Evolutionary conservation across 352 stramenopile genomes (phyloP), one percentile per base, ranked within the genome.

Genomic region (Phytophthora colocasiae): DNA sequence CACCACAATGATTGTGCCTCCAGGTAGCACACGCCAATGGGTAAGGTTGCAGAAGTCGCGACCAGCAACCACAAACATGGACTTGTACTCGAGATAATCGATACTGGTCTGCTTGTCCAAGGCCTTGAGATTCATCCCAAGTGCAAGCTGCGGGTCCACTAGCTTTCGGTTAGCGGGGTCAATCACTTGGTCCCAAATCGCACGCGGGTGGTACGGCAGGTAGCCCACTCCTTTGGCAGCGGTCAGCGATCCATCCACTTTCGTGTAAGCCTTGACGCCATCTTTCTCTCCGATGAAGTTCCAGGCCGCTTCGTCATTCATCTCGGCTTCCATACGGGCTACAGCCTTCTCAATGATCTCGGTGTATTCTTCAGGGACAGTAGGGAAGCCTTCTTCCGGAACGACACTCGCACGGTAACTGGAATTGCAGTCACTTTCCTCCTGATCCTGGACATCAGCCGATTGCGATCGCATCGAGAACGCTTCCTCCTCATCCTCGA

Each of bases 31-130:
- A 5, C 85, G 85, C 81, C 82, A 93, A 67, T 93, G 85, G 14
- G 79, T 71, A 15, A 92, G 67, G 24, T 80, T 92, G 56, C 77
- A 84, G 57, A 93, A 93, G 49, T 93, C 85, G 12, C 85, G 82
- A 1, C 85, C 85, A 6, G 83, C 79, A 19, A 93, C 82, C 15
- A 92, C 73, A 46, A 93, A 89, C 40, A 92, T 83, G 6, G 83
- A 78, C 50, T 93, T 93, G 81, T 85, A 92, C 71, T 91, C 81
- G n/a, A 87, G 67, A 46, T 92, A 89, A 49, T 90, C 83, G 53
- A 92, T 80, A 24, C 31, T 71, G 5, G 85, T 93, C 64, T 93
- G 83, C 0, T 69, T 71, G 39, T 93, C 77, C 38, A 92, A 58
- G 7, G 39, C 50, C 27, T 69, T 71, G 4, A 90, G 54, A 6